A percentile compares a stretch with the other conserved stretches of the same genome.
phyloP scores from a whole-genome alignment of 768 basidiomycete species.

The Tricholoma sp. region DNA sequence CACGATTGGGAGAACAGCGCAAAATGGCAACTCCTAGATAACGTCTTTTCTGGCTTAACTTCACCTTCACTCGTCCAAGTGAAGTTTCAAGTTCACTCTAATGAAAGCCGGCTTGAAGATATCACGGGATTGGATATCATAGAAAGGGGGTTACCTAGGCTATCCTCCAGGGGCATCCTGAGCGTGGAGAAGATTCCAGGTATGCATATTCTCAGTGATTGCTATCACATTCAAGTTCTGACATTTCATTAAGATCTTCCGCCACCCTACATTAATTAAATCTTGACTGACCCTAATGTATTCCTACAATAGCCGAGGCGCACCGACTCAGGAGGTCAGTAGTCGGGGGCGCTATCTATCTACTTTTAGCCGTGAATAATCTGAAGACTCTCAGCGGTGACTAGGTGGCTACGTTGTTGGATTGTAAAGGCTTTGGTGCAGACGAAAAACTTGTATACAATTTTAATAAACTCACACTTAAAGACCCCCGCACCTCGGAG shows the following conservation, averaged over 20 bases:
- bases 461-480: too few species aligned
- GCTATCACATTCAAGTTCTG: neutral
- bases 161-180: neutral
- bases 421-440: too few species aligned
- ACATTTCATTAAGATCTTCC: neutral
- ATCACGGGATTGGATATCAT: conserved; percentile 1
- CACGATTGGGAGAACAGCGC: neutral
- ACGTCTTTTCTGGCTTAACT: neutral
- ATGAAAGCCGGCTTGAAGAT: neutral
- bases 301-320: neutral
- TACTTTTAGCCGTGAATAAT: too few species aligned
- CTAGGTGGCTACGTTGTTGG: too few species aligned
- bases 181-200: neutral
- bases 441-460: too few species aligned
- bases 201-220: neutral
- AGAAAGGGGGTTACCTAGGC: neutral
- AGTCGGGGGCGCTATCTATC: neutral
- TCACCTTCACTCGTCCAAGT: neutral
- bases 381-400: too few species aligned
- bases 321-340: neutral
- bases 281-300: neutral
- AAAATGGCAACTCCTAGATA: neutral
- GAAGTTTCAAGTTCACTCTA: neutral
- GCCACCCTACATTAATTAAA: neutral
- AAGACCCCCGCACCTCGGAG: too few species aligned